Evolutionary conservation across 116 monocot genomes (phyloP), one percentile per base, ranked within the genome.

Genomic region (Iris pallida): DNA sequence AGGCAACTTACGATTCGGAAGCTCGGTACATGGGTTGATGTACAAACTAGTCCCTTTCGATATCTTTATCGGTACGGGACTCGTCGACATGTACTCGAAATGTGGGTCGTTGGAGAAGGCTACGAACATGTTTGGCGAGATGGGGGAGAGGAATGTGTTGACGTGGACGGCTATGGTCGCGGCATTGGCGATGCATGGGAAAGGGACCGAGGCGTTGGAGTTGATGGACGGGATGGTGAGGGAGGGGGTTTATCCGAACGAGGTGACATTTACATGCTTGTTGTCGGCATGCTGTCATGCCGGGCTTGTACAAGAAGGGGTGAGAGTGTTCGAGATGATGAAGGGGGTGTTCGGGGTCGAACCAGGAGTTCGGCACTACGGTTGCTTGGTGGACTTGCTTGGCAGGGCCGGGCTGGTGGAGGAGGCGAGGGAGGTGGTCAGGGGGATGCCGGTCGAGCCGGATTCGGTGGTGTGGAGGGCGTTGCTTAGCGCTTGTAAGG

Each of bases 51-150:
- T 63, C 18, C 40, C 59, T 30, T 46, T 10, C 20, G 65, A 60
- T 12, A 72, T 68, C 49, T 83, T 76, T 48, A 57, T 73, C 2
- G 69, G 79, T 14, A 83, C 83, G 11, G 79, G 15, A 0, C 13
- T 83, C n/a, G 69, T 79, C 3, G 76, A 79, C 59, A 79, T 79
- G 79, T 79, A 79, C 64, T 66, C 79, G 16, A 83, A 83, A 45
- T 83, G 79, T 14, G 79, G 83, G 17, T 79, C 72, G 47, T 52
- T 83, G 11, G 52, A 5, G 49, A 79, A 53, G 41, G 79, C 83
- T 58, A 20, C 1, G 6, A 58, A 43, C 7, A 15, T 66, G 64
- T 83, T 83, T 57, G 55, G 47, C 6, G 47, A 43, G 18, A 72
- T 68, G 68, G 47, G 20, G 0, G 59, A 63, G 16, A 75, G 55